These are phyloP conservation scores for Neurospora africana DNA, from an alignment of 495 filamentous ascomycete genomes.

Conservation along the genomic window DNA sequence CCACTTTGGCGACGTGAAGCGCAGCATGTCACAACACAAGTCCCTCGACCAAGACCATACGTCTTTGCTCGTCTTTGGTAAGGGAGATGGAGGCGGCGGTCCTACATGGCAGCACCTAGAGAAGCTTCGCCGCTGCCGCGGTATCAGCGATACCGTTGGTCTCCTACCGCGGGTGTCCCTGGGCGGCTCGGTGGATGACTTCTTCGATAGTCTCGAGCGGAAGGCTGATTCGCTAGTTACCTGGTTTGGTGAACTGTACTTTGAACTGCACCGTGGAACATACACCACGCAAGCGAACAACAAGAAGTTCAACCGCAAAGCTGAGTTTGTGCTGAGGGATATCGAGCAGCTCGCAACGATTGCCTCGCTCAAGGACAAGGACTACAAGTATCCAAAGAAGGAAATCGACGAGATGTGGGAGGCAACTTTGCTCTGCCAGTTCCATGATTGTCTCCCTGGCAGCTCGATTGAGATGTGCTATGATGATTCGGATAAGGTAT, in stretches of 20 bases:
- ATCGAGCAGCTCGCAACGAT: conserved; percentile 82
- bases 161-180: conserved; percentile 77
- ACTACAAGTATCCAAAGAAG: conserved; percentile 84
- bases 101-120: conserved; percentile 91
- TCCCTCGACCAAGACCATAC: conserved; percentile 84
- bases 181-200: conserved; percentile 91
- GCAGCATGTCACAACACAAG: conserved; percentile 88
- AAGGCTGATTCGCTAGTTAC: conserved; percentile 75
- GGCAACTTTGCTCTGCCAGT: conserved; percentile 73
- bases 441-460: conserved; percentile 95
- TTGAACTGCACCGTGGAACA: conserved; percentile 90
- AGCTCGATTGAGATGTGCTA: conserved; percentile 96
- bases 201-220: conserved; percentile 73
- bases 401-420: conserved; percentile 95
- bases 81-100: conserved; percentile 91
- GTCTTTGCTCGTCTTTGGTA: conserved; percentile 84
- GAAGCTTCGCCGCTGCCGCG: conserved; percentile 89
- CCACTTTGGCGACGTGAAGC: conserved; percentile 88
- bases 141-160: conserved; percentile 79
- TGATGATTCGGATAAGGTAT: conserved; percentile 73
- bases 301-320: conserved; percentile 81
- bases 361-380: conserved; percentile 57
- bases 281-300: conserved; percentile 98
- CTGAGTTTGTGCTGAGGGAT: conserved; percentile 75
- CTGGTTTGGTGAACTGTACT: conserved; percentile 97